Percentiles rank a stretch among this genome's conserved stretches.
These are phyloP conservation scores for Flueggea neowawraea DNA, from an alignment of 441 rosid species.

Conservation along the genomic window DNA sequence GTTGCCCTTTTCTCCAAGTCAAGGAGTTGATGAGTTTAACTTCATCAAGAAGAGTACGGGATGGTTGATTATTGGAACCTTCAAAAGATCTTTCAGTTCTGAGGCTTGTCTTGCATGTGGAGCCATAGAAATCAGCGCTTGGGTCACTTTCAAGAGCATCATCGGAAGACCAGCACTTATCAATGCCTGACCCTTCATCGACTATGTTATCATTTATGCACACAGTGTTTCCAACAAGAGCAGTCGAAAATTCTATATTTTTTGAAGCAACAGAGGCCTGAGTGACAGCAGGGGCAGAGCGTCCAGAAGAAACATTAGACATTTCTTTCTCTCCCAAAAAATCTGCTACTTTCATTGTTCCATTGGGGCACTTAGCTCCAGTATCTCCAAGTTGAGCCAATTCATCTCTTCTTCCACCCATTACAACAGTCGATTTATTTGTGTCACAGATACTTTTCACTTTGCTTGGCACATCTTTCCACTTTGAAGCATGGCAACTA, in stretches of 20 bases:
- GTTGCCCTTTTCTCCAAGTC: constrained; percentile 40
- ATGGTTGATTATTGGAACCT: constrained; percentile 19
- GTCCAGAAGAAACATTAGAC: constrained; percentile 47
- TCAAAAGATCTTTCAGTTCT: constrained; percentile 16
- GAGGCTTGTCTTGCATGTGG: constrained; percentile 18
- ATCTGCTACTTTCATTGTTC: constrained; percentile 16
- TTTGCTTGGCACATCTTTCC: constrained; percentile 48
- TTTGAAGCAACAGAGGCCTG: constrained; percentile 34
- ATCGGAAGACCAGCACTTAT: constrained; percentile 55
- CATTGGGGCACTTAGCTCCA: constrained; percentile 17
- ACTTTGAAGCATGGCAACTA: constrained; percentile 24
- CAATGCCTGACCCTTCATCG: constrained; percentile 50
- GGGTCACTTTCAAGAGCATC: constrained; percentile 45
- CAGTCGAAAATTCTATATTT: constrained; percentile 26
- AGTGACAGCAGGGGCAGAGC: constrained; percentile 39
- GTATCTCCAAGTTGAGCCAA: constrained; percentile 22
- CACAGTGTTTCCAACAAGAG: constrained; percentile 26
- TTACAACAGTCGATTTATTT: constrained; percentile 13
- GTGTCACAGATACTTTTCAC: constrained; percentile 18
- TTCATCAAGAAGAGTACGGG: constrained; percentile 51
- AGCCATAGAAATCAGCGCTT: constrained; percentile 32
- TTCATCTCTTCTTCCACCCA: constrained; percentile 20
- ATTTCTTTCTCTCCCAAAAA: constrained; percentile 30
- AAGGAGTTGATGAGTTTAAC: constrained; percentile 47
- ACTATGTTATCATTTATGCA: constrained; percentile 21